Conservation (phyloP, 164 flowering plant species). For the Brasenia schreberi region DNA sequence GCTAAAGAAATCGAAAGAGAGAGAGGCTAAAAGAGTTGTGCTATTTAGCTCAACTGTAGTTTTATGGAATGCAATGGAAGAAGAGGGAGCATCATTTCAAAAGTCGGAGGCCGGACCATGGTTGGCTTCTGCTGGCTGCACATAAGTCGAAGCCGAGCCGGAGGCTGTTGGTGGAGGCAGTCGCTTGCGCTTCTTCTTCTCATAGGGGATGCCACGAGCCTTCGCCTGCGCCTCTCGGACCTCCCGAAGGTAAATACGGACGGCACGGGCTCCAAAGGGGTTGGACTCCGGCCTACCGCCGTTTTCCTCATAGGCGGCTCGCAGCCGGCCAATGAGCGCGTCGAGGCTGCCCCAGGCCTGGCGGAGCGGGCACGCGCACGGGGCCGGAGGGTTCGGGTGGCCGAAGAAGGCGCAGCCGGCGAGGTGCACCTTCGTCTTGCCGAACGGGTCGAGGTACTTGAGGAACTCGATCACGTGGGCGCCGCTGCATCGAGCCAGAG, state of each 20-base stretch:
- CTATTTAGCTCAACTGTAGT: too few relatives aligned
- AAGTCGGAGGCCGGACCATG: not conserved
- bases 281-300: constrained; percentile 27
- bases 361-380: constrained; percentile 24
- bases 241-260: constrained; percentile 23
- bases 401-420: constrained; percentile 24
- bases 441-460: constrained; percentile 30
- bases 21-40: not conserved
- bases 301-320: constrained; percentile 31
- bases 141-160: not conserved
- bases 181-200: constrained; percentile 30
- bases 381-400: constrained; percentile 21
- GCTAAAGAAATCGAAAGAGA: not conserved
- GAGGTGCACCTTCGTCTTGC: constrained; percentile 27
- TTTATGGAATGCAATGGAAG: not conserved
- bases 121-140: constrained; percentile 1
- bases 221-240: constrained; percentile 25
- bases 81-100: not conserved
- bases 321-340: constrained; percentile 24
- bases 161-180: constrained; percentile 1
- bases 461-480: constrained; percentile 28
- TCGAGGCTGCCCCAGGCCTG: constrained; percentile 41
- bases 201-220: constrained; percentile 29
- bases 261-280: constrained; percentile 25
- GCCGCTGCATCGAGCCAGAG: constrained; percentile 19